These are phyloP conservation scores for Mucor plumbeus DNA, from an alignment of 371 early-diverging fungal genomes.

Conservation along the genomic window DNA sequence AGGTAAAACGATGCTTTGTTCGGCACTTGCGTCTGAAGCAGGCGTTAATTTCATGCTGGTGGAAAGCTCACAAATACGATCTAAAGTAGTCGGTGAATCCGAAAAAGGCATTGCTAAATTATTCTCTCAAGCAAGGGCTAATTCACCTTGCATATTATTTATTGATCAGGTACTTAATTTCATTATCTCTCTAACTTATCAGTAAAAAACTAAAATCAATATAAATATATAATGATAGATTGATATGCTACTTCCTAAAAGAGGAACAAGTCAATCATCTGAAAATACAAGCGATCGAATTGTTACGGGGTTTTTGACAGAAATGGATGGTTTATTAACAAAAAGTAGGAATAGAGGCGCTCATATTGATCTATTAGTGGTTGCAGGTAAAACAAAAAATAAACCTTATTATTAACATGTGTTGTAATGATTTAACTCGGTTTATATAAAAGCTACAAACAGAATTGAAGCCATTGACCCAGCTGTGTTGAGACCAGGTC, in stretches of 20 bases:
- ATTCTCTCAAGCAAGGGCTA: conserved; percentile 78
- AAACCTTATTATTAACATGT: too few relatives aligned
- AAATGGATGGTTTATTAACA: conserved; percentile 83
- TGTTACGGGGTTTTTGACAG: conserved; percentile 79
- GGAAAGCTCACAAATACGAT: conserved; percentile 78
- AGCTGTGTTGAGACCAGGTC: conserved; percentile 97
- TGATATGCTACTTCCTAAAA: conserved; percentile 71
- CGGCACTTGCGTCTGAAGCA: conserved; percentile 90
- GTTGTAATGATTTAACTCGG: too few relatives aligned
- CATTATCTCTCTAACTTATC: background rate
- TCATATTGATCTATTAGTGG: conserved; percentile 68
- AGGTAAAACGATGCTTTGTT: conserved; percentile 98
- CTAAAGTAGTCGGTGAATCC: conserved; percentile 85
- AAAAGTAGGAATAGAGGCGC: conserved; percentile 39
- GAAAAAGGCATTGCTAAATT: conserved; percentile 76
- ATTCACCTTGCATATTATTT: conserved; percentile 83
- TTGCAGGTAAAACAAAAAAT: conserved; percentile 63
- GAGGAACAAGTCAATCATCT: conserved; percentile 71
- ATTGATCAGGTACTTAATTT: conserved; percentile 72
- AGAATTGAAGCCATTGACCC: conserved; percentile 87
- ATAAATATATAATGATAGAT: conserved; percentile 45
- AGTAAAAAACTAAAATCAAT: background rate
- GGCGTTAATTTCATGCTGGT: conserved; percentile 79
- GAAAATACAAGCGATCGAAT: conserved; percentile 84
- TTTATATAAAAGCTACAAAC: conserved; percentile 51